Conservation (phyloP, 2,329 filamentous ascomycete species). For the Aspergillus terreus region DNA sequence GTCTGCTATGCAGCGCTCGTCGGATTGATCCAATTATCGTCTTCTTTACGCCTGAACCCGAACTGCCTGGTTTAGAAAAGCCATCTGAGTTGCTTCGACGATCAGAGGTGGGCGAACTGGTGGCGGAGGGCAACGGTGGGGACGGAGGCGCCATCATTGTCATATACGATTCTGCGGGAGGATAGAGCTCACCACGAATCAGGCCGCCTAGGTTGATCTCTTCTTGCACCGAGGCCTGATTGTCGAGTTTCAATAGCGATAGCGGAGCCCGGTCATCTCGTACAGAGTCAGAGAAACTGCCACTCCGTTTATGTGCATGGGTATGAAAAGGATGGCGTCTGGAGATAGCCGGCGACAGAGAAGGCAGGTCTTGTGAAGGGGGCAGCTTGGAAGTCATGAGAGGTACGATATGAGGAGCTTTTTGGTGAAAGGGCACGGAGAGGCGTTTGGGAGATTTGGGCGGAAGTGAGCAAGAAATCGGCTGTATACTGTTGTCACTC, state of each 20-base stretch:
- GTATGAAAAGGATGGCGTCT: slow-evolving; percentile 47
- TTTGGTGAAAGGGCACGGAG: slow-evolving; percentile 30
- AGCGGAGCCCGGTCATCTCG: slow-evolving; percentile 61
- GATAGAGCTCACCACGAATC: slow-evolving; percentile 79
- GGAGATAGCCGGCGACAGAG: slow-evolving; percentile 27
- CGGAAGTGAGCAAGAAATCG: slow-evolving; percentile 59
- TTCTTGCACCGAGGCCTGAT: slow-evolving; percentile 51
- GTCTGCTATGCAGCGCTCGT: slow-evolving; percentile 67
- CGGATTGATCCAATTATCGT: slow-evolving; percentile 83
- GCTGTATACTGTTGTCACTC: slow-evolving; percentile 54
- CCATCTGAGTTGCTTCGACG: slow-evolving; percentile 29
- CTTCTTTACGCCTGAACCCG: slow-evolving; percentile 71
- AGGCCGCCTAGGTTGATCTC: slow-evolving; percentile 75
- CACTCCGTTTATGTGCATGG: slow-evolving; percentile 73
- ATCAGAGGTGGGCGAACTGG: slow-evolving; percentile 20
- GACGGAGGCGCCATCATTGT: slow-evolving; percentile 58
- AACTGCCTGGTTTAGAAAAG: slow-evolving; percentile 21
- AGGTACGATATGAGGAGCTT: slow-evolving; percentile 41
- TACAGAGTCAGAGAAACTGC: slow-evolving; percentile 80
- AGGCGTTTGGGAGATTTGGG: slow-evolving; percentile 42
- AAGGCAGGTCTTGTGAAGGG: slow-evolving; percentile 25
- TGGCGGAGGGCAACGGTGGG: slow-evolving; percentile 32
- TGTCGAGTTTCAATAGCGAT: slow-evolving; percentile 44
- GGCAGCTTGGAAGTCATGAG: slow-evolving; percentile 30
- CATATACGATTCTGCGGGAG: slow-evolving; percentile 78